Evolutionary conservation across 192 early-diverging fungal genomes (phyloP).

Genomic region (Coemansia sp.): DNA sequence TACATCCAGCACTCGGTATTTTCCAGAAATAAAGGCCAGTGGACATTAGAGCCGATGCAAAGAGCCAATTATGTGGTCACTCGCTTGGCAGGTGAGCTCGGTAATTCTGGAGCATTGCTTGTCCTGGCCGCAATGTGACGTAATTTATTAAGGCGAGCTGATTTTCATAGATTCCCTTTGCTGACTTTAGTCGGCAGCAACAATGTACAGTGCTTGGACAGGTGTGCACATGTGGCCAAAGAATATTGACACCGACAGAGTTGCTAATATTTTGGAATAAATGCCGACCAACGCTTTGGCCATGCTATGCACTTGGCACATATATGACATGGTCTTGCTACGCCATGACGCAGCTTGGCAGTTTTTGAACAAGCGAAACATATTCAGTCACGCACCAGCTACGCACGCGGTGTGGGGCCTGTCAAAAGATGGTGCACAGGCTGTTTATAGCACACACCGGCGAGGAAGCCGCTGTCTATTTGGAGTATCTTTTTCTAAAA

Average conservation of each 20-base stretch:
- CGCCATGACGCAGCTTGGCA: not conserved
- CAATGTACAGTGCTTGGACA: not conserved
- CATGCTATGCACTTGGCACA: not conserved
- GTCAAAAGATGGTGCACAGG: not conserved
- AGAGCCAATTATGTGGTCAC: not conserved
- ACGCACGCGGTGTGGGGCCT: not conserved
- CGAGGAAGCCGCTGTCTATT: no score
- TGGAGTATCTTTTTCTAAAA: not conserved
- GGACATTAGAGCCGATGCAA: not conserved
- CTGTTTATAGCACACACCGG: not conserved
- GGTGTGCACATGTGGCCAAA: not conserved
- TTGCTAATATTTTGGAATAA: not conserved
- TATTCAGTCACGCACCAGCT: not conserved
- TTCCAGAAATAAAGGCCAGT: not conserved
- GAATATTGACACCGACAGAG: not conserved
- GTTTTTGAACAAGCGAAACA: not conserved
- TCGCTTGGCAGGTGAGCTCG: constrained; percentile 1
- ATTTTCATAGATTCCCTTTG: not conserved
- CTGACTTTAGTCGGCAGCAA: not conserved
- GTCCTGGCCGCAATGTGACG: not conserved
- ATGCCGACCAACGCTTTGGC: not conserved
- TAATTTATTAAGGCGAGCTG: not conserved
- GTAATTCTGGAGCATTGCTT: not conserved
- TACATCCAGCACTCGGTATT: not conserved
- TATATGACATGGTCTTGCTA: not conserved